Evolutionary conservation across 2,329 filamentous ascomycete genomes (phyloP), one percentile per base, ranked within the genome.

Genomic region (Chaetomiaceae sp.): DNA sequence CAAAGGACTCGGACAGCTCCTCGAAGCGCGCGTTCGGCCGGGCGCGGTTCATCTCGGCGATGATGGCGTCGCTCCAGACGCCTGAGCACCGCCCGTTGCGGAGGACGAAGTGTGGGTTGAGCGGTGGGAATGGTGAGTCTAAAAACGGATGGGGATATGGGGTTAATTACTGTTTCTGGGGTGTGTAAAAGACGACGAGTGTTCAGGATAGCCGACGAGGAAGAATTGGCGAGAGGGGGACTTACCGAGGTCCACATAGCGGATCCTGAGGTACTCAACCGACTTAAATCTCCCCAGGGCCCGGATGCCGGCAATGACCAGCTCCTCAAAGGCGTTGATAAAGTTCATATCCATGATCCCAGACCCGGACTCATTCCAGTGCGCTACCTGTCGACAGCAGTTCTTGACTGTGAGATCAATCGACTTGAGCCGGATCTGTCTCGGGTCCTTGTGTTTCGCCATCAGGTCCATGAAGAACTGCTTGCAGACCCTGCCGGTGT

Each of bases 381-480:
- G 69, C 41, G 69, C 66, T 53, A 73, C 65, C 38, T 74, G 70
- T 3, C 84, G 78, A 60, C 86, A 90, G 64, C 84, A 86, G 55
- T 87, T 87, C 68, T 87, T 87, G 49, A 89, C 82, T 0, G 84
- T 83, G 39, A 89, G 67, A 59, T 89, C 85, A 19, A 89, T 74
- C 2, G 81, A 83, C 66, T 81, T 81, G 39, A 89, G 75, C 14
- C 70, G 70, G 7, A 74, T 73, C 14, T 72, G 68, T 38, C 75
- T 66, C 35, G 74, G 66, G 55, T 78, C 73, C 27, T 74, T 73
- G 25, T 72, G 68, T 39, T 69, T 68, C n/a, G 75, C 71, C 5
- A 81, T 75, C 30, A 74, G 66, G 40, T 82, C 77, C 60, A 51
- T 20, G 6, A 89, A 89, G 54, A 89, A 81, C n/a, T 72, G 70